phyloP scores from a whole-genome alignment of 495 filamentous ascomycete species.

The Penicillium cinerascens region DNA sequence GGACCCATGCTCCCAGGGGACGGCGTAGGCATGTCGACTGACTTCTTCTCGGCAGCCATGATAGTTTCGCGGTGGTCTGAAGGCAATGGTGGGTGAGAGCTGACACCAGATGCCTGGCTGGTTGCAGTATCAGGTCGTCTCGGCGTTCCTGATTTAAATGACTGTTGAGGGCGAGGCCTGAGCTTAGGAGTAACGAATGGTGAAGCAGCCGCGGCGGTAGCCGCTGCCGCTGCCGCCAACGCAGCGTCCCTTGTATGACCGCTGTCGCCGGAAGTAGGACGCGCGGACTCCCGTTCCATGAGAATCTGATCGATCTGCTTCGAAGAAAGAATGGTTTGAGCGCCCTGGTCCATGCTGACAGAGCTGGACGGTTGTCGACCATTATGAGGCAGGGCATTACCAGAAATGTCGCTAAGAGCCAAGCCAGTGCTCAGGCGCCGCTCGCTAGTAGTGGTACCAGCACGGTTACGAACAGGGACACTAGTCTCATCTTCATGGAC shows the following conservation, averaged over 20 bases:
- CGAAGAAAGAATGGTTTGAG: conserved; percentile 71
- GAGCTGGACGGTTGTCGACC: conserved; percentile 30
- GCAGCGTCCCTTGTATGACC: conserved; percentile 30
- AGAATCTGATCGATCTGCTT: conserved; percentile 68
- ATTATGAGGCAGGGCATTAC: conserved; percentile 37
- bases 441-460: conserved; percentile 32
- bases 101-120: conserved; percentile 51
- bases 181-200: conserved; percentile 40
- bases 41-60: conserved; percentile 65
- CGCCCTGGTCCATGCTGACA: conserved; percentile 60
- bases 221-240: conserved; percentile 6
- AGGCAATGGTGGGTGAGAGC: conserved; percentile 70
- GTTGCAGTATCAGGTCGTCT: conserved; percentile 65
- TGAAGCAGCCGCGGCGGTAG: conserved; percentile 15
- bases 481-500: conserved; percentile 55
- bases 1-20: conserved; percentile 72
- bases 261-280: conserved; percentile 35
- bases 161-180: conserved; percentile 34
- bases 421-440: conserved; percentile 41
- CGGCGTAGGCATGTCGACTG: conserved; percentile 44
- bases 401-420: conserved; percentile 43
- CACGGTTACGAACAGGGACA: conserved; percentile 35
- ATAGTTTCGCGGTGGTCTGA: conserved; percentile 79
- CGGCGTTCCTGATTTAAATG: conserved; percentile 27
- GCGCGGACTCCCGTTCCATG: conserved; percentile 38